Evolutionary conservation across 2,329 filamentous ascomycete genomes (phyloP).

Genomic region (Ascochyta koolunga): DNA sequence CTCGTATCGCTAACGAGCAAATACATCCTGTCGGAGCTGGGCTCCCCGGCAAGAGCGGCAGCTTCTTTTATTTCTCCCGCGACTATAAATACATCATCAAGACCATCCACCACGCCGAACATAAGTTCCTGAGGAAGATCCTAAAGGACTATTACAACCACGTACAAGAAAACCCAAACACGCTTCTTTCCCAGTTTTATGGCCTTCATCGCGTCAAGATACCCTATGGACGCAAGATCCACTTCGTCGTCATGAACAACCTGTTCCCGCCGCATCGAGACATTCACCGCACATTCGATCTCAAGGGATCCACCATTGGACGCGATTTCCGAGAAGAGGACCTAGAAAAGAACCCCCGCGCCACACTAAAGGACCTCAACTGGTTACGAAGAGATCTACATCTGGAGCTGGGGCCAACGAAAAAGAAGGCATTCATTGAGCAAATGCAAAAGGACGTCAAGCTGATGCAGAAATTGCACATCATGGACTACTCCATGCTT

Average conservation of each 20-base stretch:
- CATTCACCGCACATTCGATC: constrained; percentile 94
- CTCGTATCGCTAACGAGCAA: constrained; percentile 98
- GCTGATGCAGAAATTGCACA: constrained; percentile 84
- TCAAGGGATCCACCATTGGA: constrained; percentile 95
- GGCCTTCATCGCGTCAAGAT: constrained; percentile 97
- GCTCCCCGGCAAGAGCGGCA: constrained; percentile 98
- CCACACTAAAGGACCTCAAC: constrained; percentile 95
- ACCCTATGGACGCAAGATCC: constrained; percentile 96
- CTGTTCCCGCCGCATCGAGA: constrained; percentile 96
- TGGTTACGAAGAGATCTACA: constrained; percentile 87
- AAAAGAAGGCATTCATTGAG: constrained; percentile 85
- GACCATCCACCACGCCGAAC: constrained; percentile 95
- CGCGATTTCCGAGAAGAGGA: constrained; percentile 90
- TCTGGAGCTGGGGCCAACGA: constrained; percentile 85
- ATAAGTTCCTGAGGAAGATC: constrained; percentile 83
- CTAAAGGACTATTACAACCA: constrained; percentile 93
- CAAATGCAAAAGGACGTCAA: constrained; percentile 88
- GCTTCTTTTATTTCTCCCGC: constrained; percentile 99
- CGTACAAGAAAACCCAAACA: constrained; percentile 92
- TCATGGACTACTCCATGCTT: constrained; percentile 98
- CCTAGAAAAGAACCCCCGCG: constrained; percentile 84
- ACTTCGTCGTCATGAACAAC: constrained; percentile 99
- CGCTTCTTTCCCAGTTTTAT: constrained; percentile 95
- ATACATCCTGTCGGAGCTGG: constrained; percentile 96
- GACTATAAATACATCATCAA: constrained; percentile 99